Base-by-base conservation (phyloP, 441 rosid genomes). In the Gossypium trilobum region DNA sequence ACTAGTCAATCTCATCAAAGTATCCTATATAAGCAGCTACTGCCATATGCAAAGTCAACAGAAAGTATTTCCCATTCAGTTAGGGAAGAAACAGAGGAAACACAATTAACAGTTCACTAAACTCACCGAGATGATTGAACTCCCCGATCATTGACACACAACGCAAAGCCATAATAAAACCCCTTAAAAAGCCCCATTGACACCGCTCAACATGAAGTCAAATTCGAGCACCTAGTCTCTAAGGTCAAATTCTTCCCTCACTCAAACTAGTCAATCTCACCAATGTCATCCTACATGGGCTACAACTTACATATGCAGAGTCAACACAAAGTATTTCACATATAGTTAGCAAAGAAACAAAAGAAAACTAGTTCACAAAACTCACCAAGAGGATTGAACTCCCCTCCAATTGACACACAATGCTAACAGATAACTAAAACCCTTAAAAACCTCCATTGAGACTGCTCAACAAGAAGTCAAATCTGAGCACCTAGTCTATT, bases 301-400 rank as follows among this genome's bases (percentile, higher is more conserved):
- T 36, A 36, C 44, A 36, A 36, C 11, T 36, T 36, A 36, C 44
- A 36, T 36, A 36, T 36, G 44, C 44, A 19, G 23, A 33, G 19
- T 44, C 23, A 25, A 29, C 29, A 56, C 44, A 14, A 59, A 1
- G 46, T 29, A 52, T 52, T 68, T 17, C 4, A 9, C 27, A 68
- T 27, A 20, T 10, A 57, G 33, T 10, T 57, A 57, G 22, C 31
- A 10, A 50, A 6, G 58, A 54, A 19, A 54, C 58, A 54, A 9
- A 54, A 14, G 56, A 51, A 10, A 8, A 36, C 44, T 36, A 36
- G 44, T 36, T 33, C 44, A 36, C 44, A 36, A 36, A 36, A 36
- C 44, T 36, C 44, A 8, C 44, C 91, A 67, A 92, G 95, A 72
- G 98, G 99, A 86, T 95, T 95, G 62, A 88, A 80, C 87, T 95